Evolutionary conservation across 208 protist species (phyloP), one percentile per base, ranked within the genome.

Genomic region (Zelonia costaricensis): DNA sequence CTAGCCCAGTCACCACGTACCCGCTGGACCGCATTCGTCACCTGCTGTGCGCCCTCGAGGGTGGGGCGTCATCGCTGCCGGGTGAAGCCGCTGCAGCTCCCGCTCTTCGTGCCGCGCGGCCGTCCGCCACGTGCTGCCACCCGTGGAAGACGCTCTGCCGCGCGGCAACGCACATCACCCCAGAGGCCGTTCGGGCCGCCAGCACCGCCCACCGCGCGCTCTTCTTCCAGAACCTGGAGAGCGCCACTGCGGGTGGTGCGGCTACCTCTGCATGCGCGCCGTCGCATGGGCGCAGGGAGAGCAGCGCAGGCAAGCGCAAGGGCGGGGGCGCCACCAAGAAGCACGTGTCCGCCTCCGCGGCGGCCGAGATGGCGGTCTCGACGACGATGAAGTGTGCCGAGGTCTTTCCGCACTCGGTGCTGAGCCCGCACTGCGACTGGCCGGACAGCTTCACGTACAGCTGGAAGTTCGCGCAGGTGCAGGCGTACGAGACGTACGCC

Each of bases 381-480:
- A 72, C 70, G 20, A 49, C 66, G 36, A 59, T 75, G 52, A 67
- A 63, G 22, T 79, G 74, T 35, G 73, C 69, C 20, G 76, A 86
- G 44, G 65, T 80, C 8, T 84, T 84, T 27, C 78, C 77, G 15
- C 27, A n/a, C 22, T 76, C 74, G n/a, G 74, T 85, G 42, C 43
- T 73, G 30, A 77, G 61, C 38, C 35, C 78, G 6, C 68, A 71
- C 56, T 86, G 82, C 48, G 84, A 94, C 56, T 94, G 84, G 84
- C 88, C 88, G 3, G 72, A 77, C 35, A 83, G 72, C 57, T 92
- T 95, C 65, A 66, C 69, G 51, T 72, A 75, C 65, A 69, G 69
- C 57, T 91, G 82, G 83, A 64, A 22, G 20, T 62, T 71, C 39
- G 80, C 89, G 28, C 70, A 74, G 60, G 43, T 33, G 30, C 86